Evolutionary conservation across 257 asterid species (phyloP).

Genomic region (Verbascum thapsus): DNA sequence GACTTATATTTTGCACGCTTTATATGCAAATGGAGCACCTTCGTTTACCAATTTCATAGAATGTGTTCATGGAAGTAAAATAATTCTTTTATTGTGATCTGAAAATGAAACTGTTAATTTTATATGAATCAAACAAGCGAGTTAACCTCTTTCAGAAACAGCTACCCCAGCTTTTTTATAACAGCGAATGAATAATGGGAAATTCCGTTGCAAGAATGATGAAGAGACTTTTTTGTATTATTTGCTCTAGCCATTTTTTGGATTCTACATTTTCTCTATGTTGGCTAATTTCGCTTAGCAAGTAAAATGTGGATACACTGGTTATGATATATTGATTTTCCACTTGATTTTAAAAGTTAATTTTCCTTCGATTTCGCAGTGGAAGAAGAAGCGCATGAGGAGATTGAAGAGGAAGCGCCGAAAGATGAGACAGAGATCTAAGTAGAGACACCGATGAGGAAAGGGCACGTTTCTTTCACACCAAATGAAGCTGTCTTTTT

Average conservation of each 20-base stretch:
- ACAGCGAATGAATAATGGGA: too few relatives aligned
- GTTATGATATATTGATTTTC: neutral
- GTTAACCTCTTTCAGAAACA: too few relatives aligned
- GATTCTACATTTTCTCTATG: neutral
- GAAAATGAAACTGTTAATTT: too few relatives aligned
- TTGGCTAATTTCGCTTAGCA: neutral
- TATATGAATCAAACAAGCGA: too few relatives aligned
- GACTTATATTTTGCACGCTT: too few relatives aligned
- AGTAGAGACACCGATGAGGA: conserved; percentile 33
- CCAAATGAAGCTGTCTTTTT: neutral
- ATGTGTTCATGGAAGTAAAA: too few relatives aligned
- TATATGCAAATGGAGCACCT: too few relatives aligned
- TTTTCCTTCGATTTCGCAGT: conserved; percentile 32
- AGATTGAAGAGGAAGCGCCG: conserved; percentile 67
- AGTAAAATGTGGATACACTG: neutral
- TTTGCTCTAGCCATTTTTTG: neutral
- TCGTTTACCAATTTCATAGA: too few relatives aligned
- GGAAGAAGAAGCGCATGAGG: conserved; percentile 70
- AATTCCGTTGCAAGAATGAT: too few relatives aligned
- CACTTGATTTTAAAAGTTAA: neutral
- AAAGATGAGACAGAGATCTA: conserved; percentile 67
- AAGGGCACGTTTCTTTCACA: conserved; percentile 7
- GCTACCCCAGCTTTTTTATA: too few relatives aligned
- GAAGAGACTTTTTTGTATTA: neutral
- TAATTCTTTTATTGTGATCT: too few relatives aligned